Conservation (phyloP, 768 basidiomycete species). For the Cubamyces sp. region DNA sequence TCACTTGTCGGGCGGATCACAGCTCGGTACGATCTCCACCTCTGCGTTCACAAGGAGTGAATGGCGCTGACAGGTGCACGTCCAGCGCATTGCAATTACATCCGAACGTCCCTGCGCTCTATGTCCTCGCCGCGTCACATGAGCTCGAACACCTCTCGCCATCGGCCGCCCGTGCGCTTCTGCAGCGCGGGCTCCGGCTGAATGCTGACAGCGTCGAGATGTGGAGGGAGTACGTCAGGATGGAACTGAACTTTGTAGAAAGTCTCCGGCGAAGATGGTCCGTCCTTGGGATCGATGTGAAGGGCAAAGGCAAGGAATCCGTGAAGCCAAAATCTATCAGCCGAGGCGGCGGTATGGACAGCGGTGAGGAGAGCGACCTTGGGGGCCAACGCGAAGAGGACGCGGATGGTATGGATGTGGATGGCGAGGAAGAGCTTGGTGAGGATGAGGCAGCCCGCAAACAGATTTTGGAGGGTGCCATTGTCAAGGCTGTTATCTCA, state of each 20-base stretch:
- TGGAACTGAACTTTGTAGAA: slow-evolving; percentile 89
- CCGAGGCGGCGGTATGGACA: slow-evolving; percentile 31
- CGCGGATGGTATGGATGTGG: slow-evolving; percentile 29
- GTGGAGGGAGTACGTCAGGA: slow-evolving; percentile 90
- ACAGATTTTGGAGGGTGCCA: slow-evolving; percentile 77
- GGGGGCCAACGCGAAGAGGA: slow-evolving; percentile 21
- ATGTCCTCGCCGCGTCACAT: slow-evolving; percentile 83
- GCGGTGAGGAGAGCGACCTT: slow-evolving; percentile 4
- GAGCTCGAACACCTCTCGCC: slow-evolving; percentile 76
- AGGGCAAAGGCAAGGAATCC: slow-evolving; percentile 19
- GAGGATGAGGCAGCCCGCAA: slow-evolving; percentile 60
- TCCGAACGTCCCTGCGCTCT: slow-evolving; percentile 75
- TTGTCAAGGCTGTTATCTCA: slow-evolving; percentile 76
- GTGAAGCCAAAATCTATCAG: slow-evolving; percentile 37
- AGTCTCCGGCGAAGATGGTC: slow-evolving; percentile 78
- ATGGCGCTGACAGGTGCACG: not conserved
- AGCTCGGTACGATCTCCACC: slow-evolving; percentile 57
- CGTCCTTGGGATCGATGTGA: slow-evolving; percentile 64
- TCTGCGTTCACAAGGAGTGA: not conserved
- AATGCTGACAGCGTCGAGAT: slow-evolving; percentile 72
- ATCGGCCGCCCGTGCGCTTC: slow-evolving; percentile 77
- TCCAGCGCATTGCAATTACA: slow-evolving; percentile 85
- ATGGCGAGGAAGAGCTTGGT: slow-evolving; percentile 42
- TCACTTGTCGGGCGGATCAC: slow-evolving; percentile 81
- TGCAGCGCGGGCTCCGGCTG: slow-evolving; percentile 85